phyloP scores from a whole-genome alignment of 495 filamentous ascomycete genomes.

The Lophiotrema nucula region DNA sequence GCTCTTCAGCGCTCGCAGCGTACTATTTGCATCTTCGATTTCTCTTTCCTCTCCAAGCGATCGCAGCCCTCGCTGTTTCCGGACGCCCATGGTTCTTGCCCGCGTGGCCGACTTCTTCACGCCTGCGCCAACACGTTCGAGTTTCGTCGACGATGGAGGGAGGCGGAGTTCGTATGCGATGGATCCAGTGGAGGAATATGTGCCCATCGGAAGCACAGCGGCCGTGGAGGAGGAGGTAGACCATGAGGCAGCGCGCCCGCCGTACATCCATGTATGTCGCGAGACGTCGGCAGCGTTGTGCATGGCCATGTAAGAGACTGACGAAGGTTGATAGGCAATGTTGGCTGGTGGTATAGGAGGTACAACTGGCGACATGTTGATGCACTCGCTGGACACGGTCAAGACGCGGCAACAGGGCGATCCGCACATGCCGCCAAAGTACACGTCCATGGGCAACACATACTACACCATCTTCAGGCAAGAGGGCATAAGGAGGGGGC shows the following conservation, averaged over 20 bases:
- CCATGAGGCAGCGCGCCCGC: conserved; percentile 37
- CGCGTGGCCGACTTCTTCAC: conserved; percentile 39
- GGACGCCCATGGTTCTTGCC: conserved; percentile 40
- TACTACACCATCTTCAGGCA: conserved; percentile 91
- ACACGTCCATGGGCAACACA: conserved; percentile 80
- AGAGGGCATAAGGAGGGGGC: conserved; percentile 79
- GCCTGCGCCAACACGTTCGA: conserved; percentile 16
- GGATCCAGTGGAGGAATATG: conserved; percentile 13
- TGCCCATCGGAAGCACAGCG: neutral
- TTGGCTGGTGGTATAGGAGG: conserved; percentile 89
- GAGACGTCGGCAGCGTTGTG: neutral
- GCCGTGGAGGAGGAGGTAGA: conserved; percentile 31
- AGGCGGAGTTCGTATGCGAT: conserved; percentile 8
- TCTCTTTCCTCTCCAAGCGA: neutral
- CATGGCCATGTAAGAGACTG: neutral
- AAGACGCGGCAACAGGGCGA: conserved; percentile 99
- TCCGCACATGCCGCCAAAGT: conserved; percentile 84
- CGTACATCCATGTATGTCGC: conserved; percentile 35
- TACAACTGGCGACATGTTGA: conserved; percentile 90
- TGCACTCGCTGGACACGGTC: conserved; percentile 98
- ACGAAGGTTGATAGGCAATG: conserved; percentile 94
- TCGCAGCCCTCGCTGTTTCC: conserved; percentile 4
- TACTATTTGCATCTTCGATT: neutral
- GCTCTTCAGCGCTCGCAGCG: neutral
- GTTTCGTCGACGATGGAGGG: conserved; percentile 38